Percentiles rank a stretch among this genome's conserved stretches.
These are phyloP conservation scores for Claviceps maximensis DNA, from an alignment of 2,329 filamentous ascomycete species.

Conservation along the genomic window DNA sequence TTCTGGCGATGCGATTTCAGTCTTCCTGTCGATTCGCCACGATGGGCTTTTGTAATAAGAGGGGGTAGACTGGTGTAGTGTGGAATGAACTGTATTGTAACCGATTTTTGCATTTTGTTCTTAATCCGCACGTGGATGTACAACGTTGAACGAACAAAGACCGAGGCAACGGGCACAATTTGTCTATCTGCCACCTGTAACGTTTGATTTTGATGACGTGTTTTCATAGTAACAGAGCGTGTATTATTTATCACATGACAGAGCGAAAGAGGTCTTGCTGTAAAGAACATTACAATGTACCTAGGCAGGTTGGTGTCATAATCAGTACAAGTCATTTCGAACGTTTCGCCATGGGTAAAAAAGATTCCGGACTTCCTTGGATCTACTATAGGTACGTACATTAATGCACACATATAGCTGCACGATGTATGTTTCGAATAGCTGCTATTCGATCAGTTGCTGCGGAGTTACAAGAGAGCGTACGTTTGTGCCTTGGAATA, in stretches of 20 bases:
- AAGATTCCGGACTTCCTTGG: too few species aligned
- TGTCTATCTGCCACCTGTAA: not conserved
- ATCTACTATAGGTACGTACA: too few species aligned
- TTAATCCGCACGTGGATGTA: not conserved
- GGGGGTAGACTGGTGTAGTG: not conserved
- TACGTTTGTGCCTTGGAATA: too few species aligned
- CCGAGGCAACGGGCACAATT: not conserved
- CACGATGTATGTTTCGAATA: too few species aligned
- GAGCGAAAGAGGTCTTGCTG: not conserved
- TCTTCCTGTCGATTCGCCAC: too few species aligned
- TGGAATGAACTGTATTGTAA: not conserved
- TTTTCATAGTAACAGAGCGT: not conserved
- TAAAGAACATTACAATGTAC: too few species aligned
- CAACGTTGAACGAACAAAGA: not conserved
- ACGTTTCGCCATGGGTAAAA: too few species aligned
- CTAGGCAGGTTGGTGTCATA: too few species aligned
- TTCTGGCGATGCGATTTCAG: not conserved
- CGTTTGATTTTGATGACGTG: not conserved
- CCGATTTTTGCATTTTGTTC: not conserved
- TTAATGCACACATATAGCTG: too few species aligned
- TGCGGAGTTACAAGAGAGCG: too few species aligned
- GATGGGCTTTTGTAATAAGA: not conserved
- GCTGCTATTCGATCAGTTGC: too few species aligned
- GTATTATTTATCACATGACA: not conserved
- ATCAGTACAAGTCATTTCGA: too few species aligned